Percentiles rank a stretch among this genome's conserved stretches.
These are phyloP conservation scores for Parvularia atlantis DNA, from an alignment of 78 protist species.

Conservation along the genomic window DNA sequence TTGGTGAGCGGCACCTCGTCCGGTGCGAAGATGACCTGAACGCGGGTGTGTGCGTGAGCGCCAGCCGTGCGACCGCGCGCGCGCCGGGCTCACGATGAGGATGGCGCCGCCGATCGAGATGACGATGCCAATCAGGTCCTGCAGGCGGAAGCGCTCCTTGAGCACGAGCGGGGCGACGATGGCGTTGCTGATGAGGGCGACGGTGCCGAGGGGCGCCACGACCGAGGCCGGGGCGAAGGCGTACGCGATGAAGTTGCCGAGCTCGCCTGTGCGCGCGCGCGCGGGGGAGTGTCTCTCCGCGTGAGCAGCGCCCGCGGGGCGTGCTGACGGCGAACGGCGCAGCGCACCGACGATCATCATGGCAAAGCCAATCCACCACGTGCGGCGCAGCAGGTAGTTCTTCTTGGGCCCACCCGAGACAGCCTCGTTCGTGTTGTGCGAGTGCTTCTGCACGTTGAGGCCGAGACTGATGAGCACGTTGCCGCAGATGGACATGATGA, in stretches of 20 bases:
- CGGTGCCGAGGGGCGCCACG: slow-evolving; percentile 25
- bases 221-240: slow-evolving; percentile 29
- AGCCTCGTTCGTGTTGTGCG: slow-evolving; percentile 1
- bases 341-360: too few relatives aligned
- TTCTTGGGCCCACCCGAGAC: too few relatives aligned
- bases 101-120: slow-evolving; percentile 10
- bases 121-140: slow-evolving; percentile 2
- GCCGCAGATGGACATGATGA: neutral
- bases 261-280: slow-evolving; percentile 11
- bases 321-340: too few relatives aligned
- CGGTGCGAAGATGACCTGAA: too few relatives aligned
- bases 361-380: slow-evolving; percentile 12
- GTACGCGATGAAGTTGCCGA: slow-evolving; percentile 28
- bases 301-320: too few relatives aligned
- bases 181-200: slow-evolving; percentile 8
- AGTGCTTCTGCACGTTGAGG: slow-evolving; percentile 7
- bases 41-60: neutral
- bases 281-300: too few relatives aligned
- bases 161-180: slow-evolving; percentile 12
- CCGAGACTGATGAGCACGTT: slow-evolving; percentile 2
- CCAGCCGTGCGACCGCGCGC: neutral
- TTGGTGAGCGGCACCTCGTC: neutral
- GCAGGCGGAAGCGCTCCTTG: neutral
- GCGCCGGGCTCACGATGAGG: neutral
- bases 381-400: neutral